Base-by-base conservation (phyloP, 2,329 filamentous ascomycete genomes). In the Nemania diffusa region DNA sequence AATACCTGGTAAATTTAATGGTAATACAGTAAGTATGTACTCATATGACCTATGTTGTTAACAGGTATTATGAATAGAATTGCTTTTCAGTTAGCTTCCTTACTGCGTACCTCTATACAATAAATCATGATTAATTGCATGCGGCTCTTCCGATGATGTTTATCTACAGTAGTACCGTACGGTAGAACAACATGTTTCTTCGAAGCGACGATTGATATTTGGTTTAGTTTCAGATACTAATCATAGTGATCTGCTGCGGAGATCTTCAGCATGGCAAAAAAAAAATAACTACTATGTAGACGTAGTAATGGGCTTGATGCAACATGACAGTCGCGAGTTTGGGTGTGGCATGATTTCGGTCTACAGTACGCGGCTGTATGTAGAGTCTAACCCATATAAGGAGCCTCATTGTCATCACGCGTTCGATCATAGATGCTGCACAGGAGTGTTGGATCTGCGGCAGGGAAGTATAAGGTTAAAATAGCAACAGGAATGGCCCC, bases 391-490 rank as follows among this genome's bases (percentile, higher is more conserved):
- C 2, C 13, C 17, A 40, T 3, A 3, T 40, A 46, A 15, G 3
- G 5, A 15, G 24, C 22, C 40, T 20, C 55, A 32, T 46, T 50
- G 15, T 34, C 11, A 42, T 53, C 62, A 48, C 56, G 32, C 13
- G 6, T 29, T n/a, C 46, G 46, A 52, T 27, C 62, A 34, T 53
- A 32, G 26, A 42, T 56, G 42, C 42, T 29, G 24, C 29, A 24
- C 27, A 52, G 27, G 20, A 44, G 27, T 37, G 26, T 57, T 48
- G 53, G 34, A 27, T 62, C 26, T 32, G 17, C 55, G 22, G 27
- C 53, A 53, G 15, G 34, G 42, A 52, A 24, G 1, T 46, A 22
- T 6, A 17, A 55, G 46, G 29, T 40, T 29, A 65, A 60, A 32
- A 56, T 34, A 48, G 50, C 5, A 32, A 24, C 22, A 50, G 29